A percentile compares a stretch with the other conserved stretches of the same genome.
Conservation (phyloP, 345 rosid genomes). For the Linum usitatissimum region DNA sequence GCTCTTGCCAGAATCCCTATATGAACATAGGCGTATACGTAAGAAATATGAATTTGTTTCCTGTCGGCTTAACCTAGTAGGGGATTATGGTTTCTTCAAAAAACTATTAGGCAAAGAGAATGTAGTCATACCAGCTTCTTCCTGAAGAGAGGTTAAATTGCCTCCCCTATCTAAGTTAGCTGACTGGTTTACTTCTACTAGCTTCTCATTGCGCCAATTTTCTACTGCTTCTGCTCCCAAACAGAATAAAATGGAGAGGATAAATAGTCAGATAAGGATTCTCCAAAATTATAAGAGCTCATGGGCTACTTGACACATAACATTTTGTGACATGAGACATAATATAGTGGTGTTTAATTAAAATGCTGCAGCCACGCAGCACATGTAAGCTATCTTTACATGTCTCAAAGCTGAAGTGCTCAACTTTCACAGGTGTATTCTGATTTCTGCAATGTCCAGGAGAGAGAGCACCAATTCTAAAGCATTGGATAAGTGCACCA, state of each 20-base stretch:
- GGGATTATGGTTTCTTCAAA: slow-evolving; percentile 4
- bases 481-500: neutral
- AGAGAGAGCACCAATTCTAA: neutral
- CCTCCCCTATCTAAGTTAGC: slow-evolving; percentile 29
- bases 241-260: slow-evolving; percentile 15
- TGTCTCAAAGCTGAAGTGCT: neutral
- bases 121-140: slow-evolving; percentile 59
- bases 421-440: neutral
- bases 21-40: slow-evolving; percentile 5
- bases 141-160: slow-evolving; percentile 40
- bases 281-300: neutral
- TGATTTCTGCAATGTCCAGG: neutral
- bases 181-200: slow-evolving; percentile 49
- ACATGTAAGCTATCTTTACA: no score
- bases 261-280: slow-evolving; percentile 10
- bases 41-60: slow-evolving; percentile 2
- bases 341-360: no score
- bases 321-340: neutral
- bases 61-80: neutral
- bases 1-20: slow-evolving; percentile 61
- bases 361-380: no score
- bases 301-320: neutral
- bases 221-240: slow-evolving; percentile 66
- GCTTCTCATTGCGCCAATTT: slow-evolving; percentile 78
- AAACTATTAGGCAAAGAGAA: slow-evolving; percentile 1